Percentiles rank a stretch among this genome's conserved stretches.
phyloP scores from a whole-genome alignment of 306 rosid species.

The Luffa aegyptiaca region DNA sequence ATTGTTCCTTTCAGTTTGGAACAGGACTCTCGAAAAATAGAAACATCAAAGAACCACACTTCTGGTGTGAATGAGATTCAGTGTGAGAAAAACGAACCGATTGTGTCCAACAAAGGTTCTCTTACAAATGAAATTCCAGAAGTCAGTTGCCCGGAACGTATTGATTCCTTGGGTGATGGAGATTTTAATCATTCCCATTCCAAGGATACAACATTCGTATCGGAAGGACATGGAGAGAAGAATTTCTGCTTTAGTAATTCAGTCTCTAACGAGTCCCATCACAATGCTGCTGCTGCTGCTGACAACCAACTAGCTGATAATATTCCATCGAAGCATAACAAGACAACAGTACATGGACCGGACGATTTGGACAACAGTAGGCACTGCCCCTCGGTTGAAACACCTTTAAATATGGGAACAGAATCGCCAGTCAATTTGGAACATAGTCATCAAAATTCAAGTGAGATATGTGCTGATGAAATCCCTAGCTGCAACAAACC shows the following conservation, averaged over 20 bases:
- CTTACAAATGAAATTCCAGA: constrained; percentile 29
- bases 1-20: constrained; percentile 66
- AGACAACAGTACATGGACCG: constrained; percentile 15
- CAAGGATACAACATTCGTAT: constrained; percentile 21
- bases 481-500: constrained; percentile 10
- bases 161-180: constrained; percentile 31
- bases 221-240: constrained; percentile 25
- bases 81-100: constrained; percentile 25
- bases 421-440: constrained; percentile 20
- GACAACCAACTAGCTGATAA: constrained; percentile 17
- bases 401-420: constrained; percentile 25
- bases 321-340: constrained; percentile 29
- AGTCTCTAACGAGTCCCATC: constrained; percentile 17
- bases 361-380: constrained; percentile 13
- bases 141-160: constrained; percentile 22
- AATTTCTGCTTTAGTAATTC: constrained; percentile 9
- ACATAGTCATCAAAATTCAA: constrained; percentile 16
- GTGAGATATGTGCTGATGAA: constrained; percentile 20
- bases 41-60: constrained; percentile 14
- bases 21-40: constrained; percentile 35
- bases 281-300: constrained; percentile 14
- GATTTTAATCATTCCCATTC: constrained; percentile 16
- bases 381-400: constrained; percentile 10
- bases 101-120: constrained; percentile 23
- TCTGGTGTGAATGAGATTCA: constrained; percentile 32